Conservation (phyloP, 805 yeast genomes). For the Spathaspora passalidarum region DNA sequence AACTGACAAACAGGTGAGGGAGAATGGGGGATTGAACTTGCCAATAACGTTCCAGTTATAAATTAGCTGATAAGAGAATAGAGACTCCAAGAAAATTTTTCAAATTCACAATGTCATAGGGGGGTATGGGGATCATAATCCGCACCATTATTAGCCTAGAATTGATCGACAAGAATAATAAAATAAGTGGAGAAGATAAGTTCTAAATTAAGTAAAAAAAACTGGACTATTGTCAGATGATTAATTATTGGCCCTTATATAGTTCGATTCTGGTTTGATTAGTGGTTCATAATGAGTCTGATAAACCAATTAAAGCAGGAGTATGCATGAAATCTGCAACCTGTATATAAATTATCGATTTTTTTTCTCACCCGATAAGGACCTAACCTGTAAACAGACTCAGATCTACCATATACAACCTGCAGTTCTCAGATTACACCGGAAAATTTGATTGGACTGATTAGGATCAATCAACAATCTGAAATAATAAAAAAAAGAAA, state of each 20-base stretch:
- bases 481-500: slow-evolving; percentile 1
- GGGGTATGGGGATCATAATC: background rate
- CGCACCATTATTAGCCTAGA: background rate
- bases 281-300: background rate
- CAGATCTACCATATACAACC: background rate
- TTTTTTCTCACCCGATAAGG: background rate
- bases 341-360: background rate
- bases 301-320: background rate
- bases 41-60: too few relatives aligned
- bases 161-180: background rate
- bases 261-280: background rate
- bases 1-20: background rate
- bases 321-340: background rate
- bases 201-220: too few relatives aligned
- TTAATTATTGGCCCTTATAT: background rate
- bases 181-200: background rate
- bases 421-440: slow-evolving; percentile 4
- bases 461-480: background rate
- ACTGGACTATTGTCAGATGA: too few relatives aligned
- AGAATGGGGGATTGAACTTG: too few relatives aligned
- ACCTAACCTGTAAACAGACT: background rate
- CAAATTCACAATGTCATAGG: too few relatives aligned
- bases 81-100: background rate
- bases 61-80: background rate
- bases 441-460: slow-evolving; percentile 5